Conservation (phyloP, 306 rosid genomes). For the Herpetospermum pedunculosum region DNA sequence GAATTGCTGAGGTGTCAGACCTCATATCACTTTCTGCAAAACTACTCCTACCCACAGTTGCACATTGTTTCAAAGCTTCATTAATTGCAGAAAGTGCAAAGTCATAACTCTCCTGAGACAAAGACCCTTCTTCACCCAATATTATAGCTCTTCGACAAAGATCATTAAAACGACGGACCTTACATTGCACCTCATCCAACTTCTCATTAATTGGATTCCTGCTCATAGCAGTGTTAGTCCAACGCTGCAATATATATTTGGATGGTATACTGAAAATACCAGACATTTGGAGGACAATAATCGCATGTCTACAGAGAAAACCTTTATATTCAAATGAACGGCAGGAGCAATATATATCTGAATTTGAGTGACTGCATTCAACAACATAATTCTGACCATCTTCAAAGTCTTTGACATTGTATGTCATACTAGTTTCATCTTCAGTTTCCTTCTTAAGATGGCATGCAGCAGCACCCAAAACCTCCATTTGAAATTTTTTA, state of each 20-base stretch:
- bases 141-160: slow-evolving; percentile 15
- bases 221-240: slow-evolving; percentile 15
- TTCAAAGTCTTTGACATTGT: slow-evolving; percentile 15
- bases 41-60: neutral
- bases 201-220: slow-evolving; percentile 7
- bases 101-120: slow-evolving; percentile 18
- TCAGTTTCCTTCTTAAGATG: slow-evolving; percentile 16
- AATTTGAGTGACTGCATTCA: slow-evolving; percentile 9
- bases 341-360: slow-evolving; percentile 12
- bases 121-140: slow-evolving; percentile 18
- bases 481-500: slow-evolving; percentile 14
- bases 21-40: slow-evolving; percentile 9
- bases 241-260: slow-evolving; percentile 14
- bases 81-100: slow-evolving; percentile 11
- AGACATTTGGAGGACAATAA: slow-evolving; percentile 18
- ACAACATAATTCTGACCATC: slow-evolving; percentile 13
- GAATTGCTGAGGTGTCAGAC: neutral
- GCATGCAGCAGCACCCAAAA: slow-evolving; percentile 19
- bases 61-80: slow-evolving; percentile 16
- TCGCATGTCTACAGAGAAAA: slow-evolving; percentile 12
- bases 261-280: slow-evolving; percentile 15
- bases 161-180: slow-evolving; percentile 15
- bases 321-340: slow-evolving; percentile 16
- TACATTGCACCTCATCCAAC: slow-evolving; percentile 13
- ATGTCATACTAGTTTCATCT: slow-evolving; percentile 7